phyloP scores from a whole-genome alignment of 495 filamentous ascomycete genomes.

The Penicillium samsonianum region DNA sequence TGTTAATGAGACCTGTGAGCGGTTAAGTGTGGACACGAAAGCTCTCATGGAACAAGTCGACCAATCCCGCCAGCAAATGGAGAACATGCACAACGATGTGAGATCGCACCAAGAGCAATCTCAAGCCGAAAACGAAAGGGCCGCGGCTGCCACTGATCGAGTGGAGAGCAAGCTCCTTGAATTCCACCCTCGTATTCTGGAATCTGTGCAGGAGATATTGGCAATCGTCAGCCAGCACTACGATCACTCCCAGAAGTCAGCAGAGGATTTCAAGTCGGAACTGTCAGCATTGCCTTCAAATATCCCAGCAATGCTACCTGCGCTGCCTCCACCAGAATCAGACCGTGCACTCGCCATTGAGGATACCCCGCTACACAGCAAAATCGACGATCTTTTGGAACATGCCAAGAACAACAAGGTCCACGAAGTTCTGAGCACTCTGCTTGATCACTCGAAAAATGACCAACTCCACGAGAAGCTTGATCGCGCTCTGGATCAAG shows the following conservation, averaged over 20 bases:
- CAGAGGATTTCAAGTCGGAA: slow-evolving; percentile 53
- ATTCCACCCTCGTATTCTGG: slow-evolving; percentile 81
- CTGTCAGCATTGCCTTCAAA: slow-evolving; percentile 53
- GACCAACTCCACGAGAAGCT: slow-evolving; percentile 46
- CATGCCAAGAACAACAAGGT: slow-evolving; percentile 57
- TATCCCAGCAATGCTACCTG: slow-evolving; percentile 51
- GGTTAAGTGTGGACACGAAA: slow-evolving; percentile 79
- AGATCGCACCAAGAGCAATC: slow-evolving; percentile 78
- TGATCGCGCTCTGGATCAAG: slow-evolving; percentile 62
- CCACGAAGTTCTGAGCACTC: slow-evolving; percentile 77
- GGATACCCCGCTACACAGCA: slow-evolving; percentile 72
- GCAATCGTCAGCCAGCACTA: slow-evolving; percentile 77
- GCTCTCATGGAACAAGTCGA: slow-evolving; percentile 78
- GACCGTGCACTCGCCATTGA: slow-evolving; percentile 43
- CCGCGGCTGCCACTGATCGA: slow-evolving; percentile 67
- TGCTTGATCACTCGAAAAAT: slow-evolving; percentile 62
- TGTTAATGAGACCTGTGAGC: slow-evolving; percentile 80
- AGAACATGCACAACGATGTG: slow-evolving; percentile 69
- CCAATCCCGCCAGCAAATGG: slow-evolving; percentile 71
- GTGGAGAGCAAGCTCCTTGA: slow-evolving; percentile 75
- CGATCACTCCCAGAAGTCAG: slow-evolving; percentile 58
- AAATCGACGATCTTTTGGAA: slow-evolving; percentile 80
- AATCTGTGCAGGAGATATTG: slow-evolving; percentile 81
- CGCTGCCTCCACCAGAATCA: slow-evolving; percentile 47
- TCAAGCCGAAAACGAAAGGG: slow-evolving; percentile 71